Evolutionary conservation across 2,329 filamentous ascomycete genomes (phyloP).

Genomic region (Hymenotorrendiella dingleyae): DNA sequence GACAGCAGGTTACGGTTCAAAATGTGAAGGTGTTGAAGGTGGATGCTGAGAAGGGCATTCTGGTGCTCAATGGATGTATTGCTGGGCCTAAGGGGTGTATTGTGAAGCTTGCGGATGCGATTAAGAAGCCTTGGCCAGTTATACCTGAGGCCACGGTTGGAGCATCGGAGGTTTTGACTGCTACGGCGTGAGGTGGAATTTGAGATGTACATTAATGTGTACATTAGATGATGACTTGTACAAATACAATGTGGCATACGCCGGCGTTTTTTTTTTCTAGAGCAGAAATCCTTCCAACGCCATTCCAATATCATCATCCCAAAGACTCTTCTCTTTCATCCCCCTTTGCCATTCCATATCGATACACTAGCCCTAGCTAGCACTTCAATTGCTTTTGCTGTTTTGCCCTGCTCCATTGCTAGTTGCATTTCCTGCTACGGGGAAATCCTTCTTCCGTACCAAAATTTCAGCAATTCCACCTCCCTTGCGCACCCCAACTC

Average conservation of each 20-base stretch:
- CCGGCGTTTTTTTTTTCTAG: slow-evolving; percentile 21
- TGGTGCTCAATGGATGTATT: slow-evolving; percentile 81
- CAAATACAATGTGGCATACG: slow-evolving; percentile 21
- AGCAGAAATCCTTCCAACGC: slow-evolving; percentile 18
- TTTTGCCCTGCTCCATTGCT: too few relatives aligned
- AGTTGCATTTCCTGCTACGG: too few relatives aligned
- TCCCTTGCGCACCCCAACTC: slow-evolving; percentile 1
- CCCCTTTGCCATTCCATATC: slow-evolving; percentile 7
- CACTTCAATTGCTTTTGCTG: too few relatives aligned
- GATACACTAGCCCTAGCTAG: neutral
- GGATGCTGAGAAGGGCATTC: slow-evolving; percentile 77
- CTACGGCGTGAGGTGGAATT: slow-evolving; percentile 34
- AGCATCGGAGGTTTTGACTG: slow-evolving; percentile 35
- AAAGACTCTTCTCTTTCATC: slow-evolving; percentile 2
- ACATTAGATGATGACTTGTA: slow-evolving; percentile 22
- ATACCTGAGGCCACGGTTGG: slow-evolving; percentile 46
- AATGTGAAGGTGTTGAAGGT: slow-evolving; percentile 86
- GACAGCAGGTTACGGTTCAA: slow-evolving; percentile 80
- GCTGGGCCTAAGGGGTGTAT: slow-evolving; percentile 82
- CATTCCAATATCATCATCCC: slow-evolving; percentile 13
- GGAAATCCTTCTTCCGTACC: neutral
- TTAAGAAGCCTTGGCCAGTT: slow-evolving; percentile 75
- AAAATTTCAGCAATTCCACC: neutral
- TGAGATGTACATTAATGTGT: slow-evolving; percentile 18
- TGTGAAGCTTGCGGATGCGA: slow-evolving; percentile 81